These are phyloP conservation scores for Paecilomyces formosus DNA, from an alignment of 2,329 filamentous ascomycete species.

Conservation along the genomic window DNA sequence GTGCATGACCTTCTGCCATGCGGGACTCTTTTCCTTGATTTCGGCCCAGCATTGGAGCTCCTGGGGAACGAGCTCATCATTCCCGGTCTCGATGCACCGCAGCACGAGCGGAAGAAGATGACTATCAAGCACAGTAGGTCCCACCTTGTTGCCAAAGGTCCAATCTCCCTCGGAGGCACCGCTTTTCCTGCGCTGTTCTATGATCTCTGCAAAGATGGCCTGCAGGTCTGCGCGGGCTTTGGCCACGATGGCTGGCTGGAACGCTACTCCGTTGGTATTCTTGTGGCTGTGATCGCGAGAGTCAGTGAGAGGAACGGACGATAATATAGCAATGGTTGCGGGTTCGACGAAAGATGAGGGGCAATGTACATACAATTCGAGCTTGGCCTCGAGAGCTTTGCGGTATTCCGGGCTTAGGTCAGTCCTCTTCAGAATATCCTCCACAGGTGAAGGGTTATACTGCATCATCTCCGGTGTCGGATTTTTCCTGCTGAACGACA, in stretches of 20 bases:
- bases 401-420: constrained; percentile 5
- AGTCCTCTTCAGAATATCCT: constrained; percentile 3
- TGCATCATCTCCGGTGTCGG: constrained; percentile 1
- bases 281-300: constrained; percentile 1
- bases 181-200: constrained; percentile 2
- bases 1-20: too few relatives aligned
- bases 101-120: too few relatives aligned
- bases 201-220: constrained; percentile 3
- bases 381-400: constrained; percentile 2
- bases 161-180: not conserved
- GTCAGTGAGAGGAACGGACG: too few relatives aligned
- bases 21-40: too few relatives aligned
- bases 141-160: too few relatives aligned
- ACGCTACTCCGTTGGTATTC: constrained; percentile 2
- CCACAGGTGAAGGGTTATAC: constrained; percentile 3
- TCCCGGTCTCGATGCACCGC: too few relatives aligned
- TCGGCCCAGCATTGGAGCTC: too few relatives aligned
- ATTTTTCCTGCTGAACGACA: constrained; percentile 3
- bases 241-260: constrained; percentile 2
- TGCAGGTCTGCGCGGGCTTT: constrained; percentile 4
- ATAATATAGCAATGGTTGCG: too few relatives aligned
- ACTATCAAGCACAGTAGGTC: too few relatives aligned
- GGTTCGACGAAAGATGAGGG: not conserved
- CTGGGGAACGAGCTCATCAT: too few relatives aligned
- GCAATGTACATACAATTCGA: constrained; percentile 4